Percentiles rank a stretch among this genome's conserved stretches.
phyloP scores from a whole-genome alignment of 2,329 filamentous ascomycete species.

The Ophiostoma tasmaniense region DNA sequence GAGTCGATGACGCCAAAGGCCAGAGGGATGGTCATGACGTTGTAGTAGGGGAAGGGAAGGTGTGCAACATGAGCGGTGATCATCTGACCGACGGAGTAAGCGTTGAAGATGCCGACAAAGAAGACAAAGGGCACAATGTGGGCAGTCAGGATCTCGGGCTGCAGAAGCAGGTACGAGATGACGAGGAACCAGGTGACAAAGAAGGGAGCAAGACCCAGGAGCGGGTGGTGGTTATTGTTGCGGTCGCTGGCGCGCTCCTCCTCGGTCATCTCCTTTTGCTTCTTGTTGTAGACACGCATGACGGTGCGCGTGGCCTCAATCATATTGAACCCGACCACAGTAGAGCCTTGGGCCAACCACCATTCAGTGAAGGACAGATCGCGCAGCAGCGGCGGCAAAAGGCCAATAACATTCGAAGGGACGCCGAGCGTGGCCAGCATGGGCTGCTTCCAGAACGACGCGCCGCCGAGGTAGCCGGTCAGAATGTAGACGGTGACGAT shows the following conservation, averaged over 20 bases:
- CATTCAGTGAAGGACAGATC: slow-evolving; percentile 80
- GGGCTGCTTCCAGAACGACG: slow-evolving; percentile 85
- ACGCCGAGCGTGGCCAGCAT: slow-evolving; percentile 66
- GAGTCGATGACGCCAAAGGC: slow-evolving; percentile 72
- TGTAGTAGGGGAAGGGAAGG: slow-evolving; percentile 80
- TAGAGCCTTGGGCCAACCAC: slow-evolving; percentile 78
- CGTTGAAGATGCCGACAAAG: slow-evolving; percentile 83
- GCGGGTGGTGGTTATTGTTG: slow-evolving; percentile 52
- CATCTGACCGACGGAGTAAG: slow-evolving; percentile 91
- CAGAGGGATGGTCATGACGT: slow-evolving; percentile 73
- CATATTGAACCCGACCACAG: slow-evolving; percentile 81
- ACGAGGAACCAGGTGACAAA: slow-evolving; percentile 70
- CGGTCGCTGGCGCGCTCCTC: slow-evolving; percentile 8
- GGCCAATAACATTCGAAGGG: slow-evolving; percentile 56
- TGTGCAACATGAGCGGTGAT: slow-evolving; percentile 91
- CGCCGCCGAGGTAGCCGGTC: slow-evolving; percentile 78
- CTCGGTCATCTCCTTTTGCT: slow-evolving; percentile 27
- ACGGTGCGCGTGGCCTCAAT: slow-evolving; percentile 73
- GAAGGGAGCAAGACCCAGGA: slow-evolving; percentile 78
- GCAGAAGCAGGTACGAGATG: slow-evolving; percentile 69
- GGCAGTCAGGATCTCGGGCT: slow-evolving; percentile 71
- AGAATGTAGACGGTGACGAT: slow-evolving; percentile 73
- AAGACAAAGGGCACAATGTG: slow-evolving; percentile 85
- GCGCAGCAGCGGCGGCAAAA: slow-evolving; percentile 62
- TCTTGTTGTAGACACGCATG: slow-evolving; percentile 60